These are phyloP conservation scores for Dillenia turbinata DNA, from an alignment of 164 flowering plant genomes.

Conservation along the genomic window DNA sequence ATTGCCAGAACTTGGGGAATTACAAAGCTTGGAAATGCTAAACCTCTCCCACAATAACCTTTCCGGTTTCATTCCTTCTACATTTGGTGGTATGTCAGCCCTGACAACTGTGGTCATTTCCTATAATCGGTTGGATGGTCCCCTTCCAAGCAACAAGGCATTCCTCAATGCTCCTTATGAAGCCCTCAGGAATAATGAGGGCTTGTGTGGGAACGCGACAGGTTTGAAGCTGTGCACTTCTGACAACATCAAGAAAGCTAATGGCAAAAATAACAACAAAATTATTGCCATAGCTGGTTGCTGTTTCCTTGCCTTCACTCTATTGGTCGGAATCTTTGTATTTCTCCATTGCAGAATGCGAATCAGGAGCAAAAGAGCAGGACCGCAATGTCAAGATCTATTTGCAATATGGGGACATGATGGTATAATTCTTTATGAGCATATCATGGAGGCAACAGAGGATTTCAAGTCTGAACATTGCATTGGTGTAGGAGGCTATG, in stretches of 20 bases:
- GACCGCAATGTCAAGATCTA: not conserved
- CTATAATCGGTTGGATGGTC: constrained; percentile 1
- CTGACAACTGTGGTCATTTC: not conserved
- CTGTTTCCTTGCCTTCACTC: not conserved
- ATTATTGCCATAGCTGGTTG: not conserved
- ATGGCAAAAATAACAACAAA: not conserved
- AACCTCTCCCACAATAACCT: not conserved
- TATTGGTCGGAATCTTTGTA: not conserved
- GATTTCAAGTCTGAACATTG: no score
- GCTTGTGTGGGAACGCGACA: not conserved
- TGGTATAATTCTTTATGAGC: not conserved
- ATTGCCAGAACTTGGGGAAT: not conserved
- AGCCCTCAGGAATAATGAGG: not conserved
- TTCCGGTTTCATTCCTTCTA: not conserved
- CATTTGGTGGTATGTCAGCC: not conserved
- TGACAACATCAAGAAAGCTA: not conserved
- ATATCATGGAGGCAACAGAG: no score
- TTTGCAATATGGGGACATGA: not conserved
- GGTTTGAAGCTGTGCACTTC: not conserved
- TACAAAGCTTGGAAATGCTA: not conserved
- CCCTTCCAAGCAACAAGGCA: not conserved
- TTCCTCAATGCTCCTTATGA: not conserved
- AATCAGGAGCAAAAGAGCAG: not conserved
- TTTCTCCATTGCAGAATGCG: not conserved
- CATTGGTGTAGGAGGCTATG: no score